These are phyloP conservation scores for Corynascus novoguineensis DNA, from an alignment of 495 filamentous ascomycete genomes.

Conservation along the genomic window DNA sequence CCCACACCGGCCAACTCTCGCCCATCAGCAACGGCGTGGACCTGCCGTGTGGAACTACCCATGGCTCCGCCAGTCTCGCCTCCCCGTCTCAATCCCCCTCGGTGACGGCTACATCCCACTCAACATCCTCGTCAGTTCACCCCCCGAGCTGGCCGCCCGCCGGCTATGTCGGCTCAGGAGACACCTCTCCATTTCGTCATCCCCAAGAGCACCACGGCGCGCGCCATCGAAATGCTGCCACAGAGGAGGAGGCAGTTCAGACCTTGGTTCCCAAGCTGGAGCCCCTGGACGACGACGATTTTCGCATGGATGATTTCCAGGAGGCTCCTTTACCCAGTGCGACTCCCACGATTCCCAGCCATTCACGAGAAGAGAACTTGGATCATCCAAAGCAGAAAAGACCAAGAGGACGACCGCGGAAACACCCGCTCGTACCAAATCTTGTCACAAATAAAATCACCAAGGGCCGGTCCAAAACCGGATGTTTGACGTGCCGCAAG, in stretches of 20 bases:
- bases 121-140: conserved; percentile 30
- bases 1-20: conserved; percentile 43
- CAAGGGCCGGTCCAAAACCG: conserved; percentile 89
- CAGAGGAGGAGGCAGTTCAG: conserved; percentile 38
- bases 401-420: conserved; percentile 75
- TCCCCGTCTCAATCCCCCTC: conserved; percentile 31
- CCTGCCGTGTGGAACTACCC: conserved; percentile 25
- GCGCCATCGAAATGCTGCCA: conserved; percentile 30
- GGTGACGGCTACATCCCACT: conserved; percentile 29
- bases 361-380: conserved; percentile 3
- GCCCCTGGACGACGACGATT: conserved; percentile 44
- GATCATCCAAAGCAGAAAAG: conserved; percentile 44
- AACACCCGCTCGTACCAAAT: conserved; percentile 61
- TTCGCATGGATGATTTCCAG: conserved; percentile 43
- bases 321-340: conserved; percentile 36
- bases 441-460: conserved; percentile 56
- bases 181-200: conserved; percentile 14
- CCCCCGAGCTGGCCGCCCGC: conserved; percentile 33
- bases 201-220: conserved; percentile 5
- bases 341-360: conserved; percentile 12
- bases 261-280: conserved; percentile 41
- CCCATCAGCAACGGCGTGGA: conserved; percentile 47
- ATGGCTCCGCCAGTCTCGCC: conserved; percentile 19
- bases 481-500: conserved; percentile 85
- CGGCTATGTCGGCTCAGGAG: conserved; percentile 28